Conservation (phyloP, 352 stramenopile species). For the Pythium brassicae region DNA sequence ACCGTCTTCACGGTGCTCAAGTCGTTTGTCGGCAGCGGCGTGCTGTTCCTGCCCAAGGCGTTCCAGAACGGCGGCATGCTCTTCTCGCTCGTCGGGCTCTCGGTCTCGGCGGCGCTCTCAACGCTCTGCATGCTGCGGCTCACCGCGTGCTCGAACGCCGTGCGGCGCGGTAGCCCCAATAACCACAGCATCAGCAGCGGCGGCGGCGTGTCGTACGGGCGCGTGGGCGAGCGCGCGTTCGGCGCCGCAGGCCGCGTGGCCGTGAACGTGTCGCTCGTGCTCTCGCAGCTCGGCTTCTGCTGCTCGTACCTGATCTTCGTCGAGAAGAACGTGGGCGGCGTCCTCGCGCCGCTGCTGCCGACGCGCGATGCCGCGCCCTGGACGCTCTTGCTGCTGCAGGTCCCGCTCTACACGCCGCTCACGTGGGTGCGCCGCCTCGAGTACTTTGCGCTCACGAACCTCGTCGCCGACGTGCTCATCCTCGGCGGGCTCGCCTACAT, state of each 20-base stretch:
- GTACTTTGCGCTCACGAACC: conserved; percentile 70
- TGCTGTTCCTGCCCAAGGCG: conserved; percentile 62
- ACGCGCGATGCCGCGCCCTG: conserved; percentile 38
- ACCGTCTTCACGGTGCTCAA: conserved; percentile 72
- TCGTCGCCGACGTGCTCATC: conserved; percentile 59
- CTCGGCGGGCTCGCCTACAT: conserved; percentile 58
- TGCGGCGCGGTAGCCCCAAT: conserved; percentile 12
- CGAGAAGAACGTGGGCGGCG: conserved; percentile 60
- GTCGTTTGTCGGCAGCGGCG: conserved; percentile 65
- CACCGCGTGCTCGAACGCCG: conserved; percentile 41
- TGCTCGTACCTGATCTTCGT: conserved; percentile 78
- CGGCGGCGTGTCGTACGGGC: conserved; percentile 49
- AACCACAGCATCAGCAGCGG: neutral
- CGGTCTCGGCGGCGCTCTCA: conserved; percentile 38
- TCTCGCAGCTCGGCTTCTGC: conserved; percentile 68
- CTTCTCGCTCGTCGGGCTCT: conserved; percentile 51
- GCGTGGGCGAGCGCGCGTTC: conserved; percentile 53
- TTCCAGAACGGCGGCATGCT: conserved; percentile 69
- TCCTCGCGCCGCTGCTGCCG: conserved; percentile 48
- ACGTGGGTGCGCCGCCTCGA: conserved; percentile 71
- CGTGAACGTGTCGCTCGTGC: conserved; percentile 66
- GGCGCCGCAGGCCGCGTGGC: conserved; percentile 39
- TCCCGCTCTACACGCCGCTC: conserved; percentile 61
- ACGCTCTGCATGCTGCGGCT: conserved; percentile 63
- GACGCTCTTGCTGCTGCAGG: conserved; percentile 59